Evolutionary conservation across 345 rosid species (phyloP), one percentile per base, ranked within the genome.

Genomic region (Triadica sebifera): DNA sequence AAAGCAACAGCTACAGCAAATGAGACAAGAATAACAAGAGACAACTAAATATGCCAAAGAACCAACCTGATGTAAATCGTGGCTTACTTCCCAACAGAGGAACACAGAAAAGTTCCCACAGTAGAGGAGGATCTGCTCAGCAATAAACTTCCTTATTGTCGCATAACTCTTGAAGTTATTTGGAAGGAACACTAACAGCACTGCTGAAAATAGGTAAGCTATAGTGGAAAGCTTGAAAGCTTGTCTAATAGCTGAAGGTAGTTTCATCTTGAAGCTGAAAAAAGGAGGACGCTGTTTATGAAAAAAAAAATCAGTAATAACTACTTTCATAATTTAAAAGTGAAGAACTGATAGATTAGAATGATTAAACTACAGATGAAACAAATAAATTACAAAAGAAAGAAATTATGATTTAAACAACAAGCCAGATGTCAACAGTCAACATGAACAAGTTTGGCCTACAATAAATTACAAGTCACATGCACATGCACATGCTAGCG

Each of bases 201-300:
- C 50, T 24, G 85, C 81, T 8, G 93, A 89, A 58, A 84, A 56
- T 37, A 89, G 34, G 74, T 78, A 87, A 43, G 88, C 86, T 50
- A 53, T 61, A 53, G 74, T 79, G 0, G 97, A 95, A 45, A 93
- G 85, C 87, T 84, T 87, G 25, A 91, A 65, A 67, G 97, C 93
- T 39, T 76, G 77, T 41, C 74, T 62, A 53, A 80, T n/a, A 19
- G 97, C 91, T 4, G 85, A 81, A 53, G 92, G 89, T 61, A 93
- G 81, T 37, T 89, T 97, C 88, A 91, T 91, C 83, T 95, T 95
- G 85, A 93, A 93, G 86, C 93, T 89, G 79, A 86, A 95, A 85
- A 86, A 90, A 47, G 82, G 87, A 37, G 88, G 90, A 58, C 98
- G 94, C 99, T 95, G 89, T 65, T 59, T 53, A 84, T 38, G 4